Evolutionary conservation across 371 early-diverging fungal species (phyloP).

Genomic region (Mucor irregularis): DNA sequence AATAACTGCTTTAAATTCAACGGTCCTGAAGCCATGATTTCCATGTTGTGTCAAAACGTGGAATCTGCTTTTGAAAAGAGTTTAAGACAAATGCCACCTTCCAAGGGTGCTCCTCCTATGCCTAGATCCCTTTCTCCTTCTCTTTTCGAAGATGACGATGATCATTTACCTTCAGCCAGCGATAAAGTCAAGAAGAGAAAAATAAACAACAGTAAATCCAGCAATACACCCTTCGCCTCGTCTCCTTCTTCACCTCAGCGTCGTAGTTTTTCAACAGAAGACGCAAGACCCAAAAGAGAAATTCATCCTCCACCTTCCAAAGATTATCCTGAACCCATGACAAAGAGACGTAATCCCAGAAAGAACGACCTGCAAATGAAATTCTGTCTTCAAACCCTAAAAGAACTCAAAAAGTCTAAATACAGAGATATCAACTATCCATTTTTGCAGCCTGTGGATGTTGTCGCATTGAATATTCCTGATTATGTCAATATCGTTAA

Average conservation of each 20-base stretch:
- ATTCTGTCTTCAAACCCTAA: constrained; percentile 68
- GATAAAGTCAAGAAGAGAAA: constrained; percentile 16
- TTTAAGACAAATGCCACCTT: constrained; percentile 68
- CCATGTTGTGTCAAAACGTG: constrained; percentile 73
- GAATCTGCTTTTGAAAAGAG: constrained; percentile 73
- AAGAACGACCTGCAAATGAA: constrained; percentile 69
- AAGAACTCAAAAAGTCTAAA: constrained; percentile 79
- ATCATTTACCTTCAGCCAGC: too few species aligned
- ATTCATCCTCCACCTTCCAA: constrained; percentile 70
- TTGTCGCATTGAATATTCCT: constrained; percentile 88
- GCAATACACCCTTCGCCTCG: constrained; percentile 7
- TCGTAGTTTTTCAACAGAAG: constrained; percentile 46
- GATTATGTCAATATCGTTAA: constrained; percentile 93
- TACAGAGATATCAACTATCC: constrained; percentile 73
- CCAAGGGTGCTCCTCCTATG: constrained; percentile 25
- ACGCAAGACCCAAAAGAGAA: constrained; percentile 70
- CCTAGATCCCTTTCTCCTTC: constrained; percentile 22
- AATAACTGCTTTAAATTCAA: constrained; percentile 94
- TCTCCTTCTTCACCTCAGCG: background rate
- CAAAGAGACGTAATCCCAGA: constrained; percentile 46
- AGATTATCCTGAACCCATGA: constrained; percentile 47
- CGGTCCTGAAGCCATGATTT: constrained; percentile 75
- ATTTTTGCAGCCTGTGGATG: constrained; percentile 94
- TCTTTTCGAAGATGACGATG: constrained; percentile 18
- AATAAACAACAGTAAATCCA: constrained; percentile 17